Evolutionary conservation across 179 eudicot genomes (phyloP), one percentile per base, ranked within the genome.

Genomic region (Heliamphora ciliata): DNA sequence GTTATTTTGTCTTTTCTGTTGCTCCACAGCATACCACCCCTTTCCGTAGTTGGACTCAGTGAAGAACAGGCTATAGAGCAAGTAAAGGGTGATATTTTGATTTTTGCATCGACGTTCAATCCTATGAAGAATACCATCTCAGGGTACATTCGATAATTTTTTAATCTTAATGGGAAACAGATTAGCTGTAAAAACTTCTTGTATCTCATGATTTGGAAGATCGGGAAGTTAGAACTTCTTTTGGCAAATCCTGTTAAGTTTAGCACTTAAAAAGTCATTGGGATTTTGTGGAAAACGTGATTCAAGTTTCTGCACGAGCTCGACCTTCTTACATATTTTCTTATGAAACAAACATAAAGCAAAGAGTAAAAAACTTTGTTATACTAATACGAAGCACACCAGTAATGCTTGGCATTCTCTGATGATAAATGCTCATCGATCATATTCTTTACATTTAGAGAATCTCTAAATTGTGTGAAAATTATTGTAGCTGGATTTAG

Each of bases 91-190:
- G 99, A 96, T 84, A 84, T 93, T 80, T 83, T 85, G 87, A 90
- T 94, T 82, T 94, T 88, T 86, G 94, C 97, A 51, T 96, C 99
- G 67, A 76, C 98, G 69, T 96, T 96, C 84, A 96, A 92, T 83
- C 98, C 99, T 18, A 91, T 96, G 98, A 96, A 91, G 92, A 92
- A 96, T 84, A 87, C 98, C 11, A 89, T 96, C 76, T 96, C 99
- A 69, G 92, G 93, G 98, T 94, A 92, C 18, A 11, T 14, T 48
- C 50, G 56, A 65, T 50, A 18, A 6, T 24, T 51, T 18, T 50
- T 64, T 8, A 65, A 64, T 60, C 48, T 60, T 60, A 46, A 61
- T 44, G 80, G n/a, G 63, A 47, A 77, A 77, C 15, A 44, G 55
- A 13, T 77, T 24, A 54, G n/a, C 15, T 11, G 13, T 47, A 31